phyloP scores from a whole-genome alignment of 768 basidiomycete genomes.

The Phylloporus sp. region DNA sequence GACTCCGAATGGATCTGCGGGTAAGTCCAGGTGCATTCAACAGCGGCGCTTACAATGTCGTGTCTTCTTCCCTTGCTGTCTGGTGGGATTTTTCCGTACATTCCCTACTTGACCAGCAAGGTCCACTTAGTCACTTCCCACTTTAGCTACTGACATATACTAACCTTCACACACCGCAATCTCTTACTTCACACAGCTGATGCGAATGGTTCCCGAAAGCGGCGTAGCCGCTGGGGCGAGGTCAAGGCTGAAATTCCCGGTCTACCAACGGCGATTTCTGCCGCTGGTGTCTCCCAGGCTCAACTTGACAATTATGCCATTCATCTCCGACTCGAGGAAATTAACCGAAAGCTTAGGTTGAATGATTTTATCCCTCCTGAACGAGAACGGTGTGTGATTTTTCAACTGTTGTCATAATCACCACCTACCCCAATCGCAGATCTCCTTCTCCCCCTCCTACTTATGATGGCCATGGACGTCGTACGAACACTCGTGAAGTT shows the following conservation, averaged over 20 bases:
- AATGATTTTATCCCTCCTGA: constrained; percentile 97
- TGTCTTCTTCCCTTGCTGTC: constrained; percentile 33
- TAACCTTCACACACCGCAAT: constrained; percentile 48
- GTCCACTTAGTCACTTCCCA: constrained; percentile 30
- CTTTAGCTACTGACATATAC: constrained; percentile 43
- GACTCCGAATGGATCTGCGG: constrained; percentile 61
- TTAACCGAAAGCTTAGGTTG: constrained; percentile 87
- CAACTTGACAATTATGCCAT: constrained; percentile 98
- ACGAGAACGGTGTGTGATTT: constrained; percentile 63
- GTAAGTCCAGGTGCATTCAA: constrained; percentile 54
- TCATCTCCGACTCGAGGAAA: constrained; percentile 93
- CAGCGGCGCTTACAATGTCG: constrained; percentile 35
- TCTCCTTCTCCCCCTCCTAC: constrained; percentile 97
- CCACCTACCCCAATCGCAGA: constrained; percentile 38
- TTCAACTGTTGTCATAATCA: background rate
- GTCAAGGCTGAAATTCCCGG: constrained; percentile 88
- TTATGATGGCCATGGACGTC: constrained; percentile 94
- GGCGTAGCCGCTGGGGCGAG: constrained; percentile 97
- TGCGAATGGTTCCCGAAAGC: constrained; percentile 85
- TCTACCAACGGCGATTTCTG: constrained; percentile 89
- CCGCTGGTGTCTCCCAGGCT: constrained; percentile 88
- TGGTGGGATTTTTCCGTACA: constrained; percentile 27
- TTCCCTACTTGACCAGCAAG: constrained; percentile 29
- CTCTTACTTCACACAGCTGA: constrained; percentile 55
- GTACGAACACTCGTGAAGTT: constrained; percentile 98